Evolutionary conservation across 2,329 filamentous ascomycete species (phyloP).

Genomic region (Aspergillus puulaauensis): DNA sequence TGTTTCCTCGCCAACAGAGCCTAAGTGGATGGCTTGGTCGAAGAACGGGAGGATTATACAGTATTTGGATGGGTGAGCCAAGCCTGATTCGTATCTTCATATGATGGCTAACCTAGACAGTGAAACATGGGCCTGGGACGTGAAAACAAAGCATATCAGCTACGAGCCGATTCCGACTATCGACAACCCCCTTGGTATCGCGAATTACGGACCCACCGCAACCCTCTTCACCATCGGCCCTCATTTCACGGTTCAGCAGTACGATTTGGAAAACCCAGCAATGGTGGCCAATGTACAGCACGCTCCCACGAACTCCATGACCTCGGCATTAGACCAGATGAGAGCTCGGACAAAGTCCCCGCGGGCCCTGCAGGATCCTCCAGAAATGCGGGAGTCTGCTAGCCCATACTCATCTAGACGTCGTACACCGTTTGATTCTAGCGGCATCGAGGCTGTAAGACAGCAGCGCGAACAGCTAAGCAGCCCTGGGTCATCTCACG

Average conservation of each 20-base stretch:
- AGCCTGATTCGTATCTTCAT: no score
- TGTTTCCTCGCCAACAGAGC: constrained; percentile 63
- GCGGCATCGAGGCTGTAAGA: constrained; percentile 60
- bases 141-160: constrained; percentile 94
- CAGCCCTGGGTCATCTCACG: constrained; percentile 65
- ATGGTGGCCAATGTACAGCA: constrained; percentile 89
- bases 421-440: constrained; percentile 70
- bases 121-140: constrained; percentile 93
- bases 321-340: constrained; percentile 74
- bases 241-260: constrained; percentile 90
- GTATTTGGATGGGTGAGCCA: constrained; percentile 79
- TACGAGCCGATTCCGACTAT: constrained; percentile 85
- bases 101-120: constrained; percentile 43
- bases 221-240: constrained; percentile 86
- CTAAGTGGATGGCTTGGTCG: constrained; percentile 98
- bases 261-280: constrained; percentile 81
- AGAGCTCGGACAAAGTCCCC: constrained; percentile 26
- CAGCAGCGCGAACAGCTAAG: constrained; percentile 63
- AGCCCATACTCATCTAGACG: constrained; percentile 66
- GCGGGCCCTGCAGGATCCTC: constrained; percentile 36
- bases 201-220: constrained; percentile 87
- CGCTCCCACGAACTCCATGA: constrained; percentile 72
- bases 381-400: constrained; percentile 71
- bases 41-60: constrained; percentile 97
- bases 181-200: constrained; percentile 75